Conservation (phyloP, 768 basidiomycete species). For the Auriscalpium microsporum region DNA sequence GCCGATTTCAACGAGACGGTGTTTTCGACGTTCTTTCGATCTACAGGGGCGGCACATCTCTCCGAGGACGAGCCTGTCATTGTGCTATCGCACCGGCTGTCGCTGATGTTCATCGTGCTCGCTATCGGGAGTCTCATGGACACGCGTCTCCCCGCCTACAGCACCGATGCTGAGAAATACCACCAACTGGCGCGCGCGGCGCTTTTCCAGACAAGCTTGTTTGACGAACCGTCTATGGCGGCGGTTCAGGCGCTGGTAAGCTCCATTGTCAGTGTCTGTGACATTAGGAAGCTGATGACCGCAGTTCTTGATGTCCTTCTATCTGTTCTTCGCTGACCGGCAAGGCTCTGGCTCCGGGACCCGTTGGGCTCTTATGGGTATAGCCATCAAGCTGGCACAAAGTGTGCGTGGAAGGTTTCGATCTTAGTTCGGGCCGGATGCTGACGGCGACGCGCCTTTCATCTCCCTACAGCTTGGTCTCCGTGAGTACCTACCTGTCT, state of each 20-base stretch:
- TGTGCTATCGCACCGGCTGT: constrained; percentile 42
- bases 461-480: constrained; percentile 46
- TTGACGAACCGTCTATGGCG: constrained; percentile 53
- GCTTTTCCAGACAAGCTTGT: constrained; percentile 50
- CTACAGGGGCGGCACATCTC: constrained; percentile 35
- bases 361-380: constrained; percentile 64
- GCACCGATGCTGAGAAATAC: constrained; percentile 46
- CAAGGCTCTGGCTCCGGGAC: constrained; percentile 33
- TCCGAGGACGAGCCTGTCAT: constrained; percentile 26
- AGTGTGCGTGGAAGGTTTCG: constrained; percentile 33
- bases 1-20: constrained; percentile 44
- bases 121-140: constrained; percentile 59
- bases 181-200: constrained; percentile 55
- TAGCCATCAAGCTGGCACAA: constrained; percentile 63
- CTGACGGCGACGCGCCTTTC: not conserved
- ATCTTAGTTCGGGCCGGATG: constrained; percentile 9
- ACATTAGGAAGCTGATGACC: constrained; percentile 13
- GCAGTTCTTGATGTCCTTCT: constrained; percentile 48
- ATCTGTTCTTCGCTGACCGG: constrained; percentile 34
- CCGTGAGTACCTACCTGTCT: constrained; percentile 37
- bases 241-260: constrained; percentile 61
- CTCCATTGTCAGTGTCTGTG: constrained; percentile 10
- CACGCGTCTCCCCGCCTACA: constrained; percentile 42
- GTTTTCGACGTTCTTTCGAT: constrained; percentile 43
- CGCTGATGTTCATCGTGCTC: constrained; percentile 54